Conservation (phyloP, 192 early-diverging fungal genomes). For the Entomortierella chlamydospora region DNA sequence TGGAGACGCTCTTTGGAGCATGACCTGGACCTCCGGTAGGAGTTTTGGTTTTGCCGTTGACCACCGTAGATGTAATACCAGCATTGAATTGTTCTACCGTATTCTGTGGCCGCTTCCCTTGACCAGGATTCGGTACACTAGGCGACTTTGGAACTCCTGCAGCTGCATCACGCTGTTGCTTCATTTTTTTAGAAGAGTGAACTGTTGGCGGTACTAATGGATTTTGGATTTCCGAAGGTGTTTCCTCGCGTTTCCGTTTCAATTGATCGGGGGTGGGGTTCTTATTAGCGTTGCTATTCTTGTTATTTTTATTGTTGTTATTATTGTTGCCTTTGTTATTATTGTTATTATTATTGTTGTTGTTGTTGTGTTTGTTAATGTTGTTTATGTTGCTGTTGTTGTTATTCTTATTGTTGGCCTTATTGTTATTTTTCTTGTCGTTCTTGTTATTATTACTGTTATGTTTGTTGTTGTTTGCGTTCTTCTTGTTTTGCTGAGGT, state of each 20-base stretch:
- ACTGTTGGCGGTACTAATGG: neutral
- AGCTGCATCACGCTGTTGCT: neutral
- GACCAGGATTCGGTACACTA: neutral
- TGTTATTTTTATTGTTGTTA: neutral
- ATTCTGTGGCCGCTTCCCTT: neutral
- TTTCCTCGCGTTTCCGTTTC: neutral
- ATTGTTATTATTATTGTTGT: neutral
- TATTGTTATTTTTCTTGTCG: neutral
- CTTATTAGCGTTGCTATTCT: too few relatives aligned
- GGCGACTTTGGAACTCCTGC: neutral
- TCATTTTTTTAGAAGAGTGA: neutral
- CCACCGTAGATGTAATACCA: too few relatives aligned
- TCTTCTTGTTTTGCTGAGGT: neutral
- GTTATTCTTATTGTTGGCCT: neutral
- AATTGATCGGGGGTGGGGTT: neutral
- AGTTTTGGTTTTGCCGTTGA: too few relatives aligned
- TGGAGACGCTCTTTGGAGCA: too few relatives aligned
- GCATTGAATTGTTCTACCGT: neutral
- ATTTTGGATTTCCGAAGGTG: neutral
- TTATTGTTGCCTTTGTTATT: neutral
- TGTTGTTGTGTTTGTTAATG: neutral
- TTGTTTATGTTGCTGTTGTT: neutral
- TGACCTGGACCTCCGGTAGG: too few relatives aligned
- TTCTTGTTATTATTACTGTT: too few relatives aligned
- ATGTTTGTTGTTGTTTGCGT: too few relatives aligned